Evolutionary conservation across 2,329 filamentous ascomycete genomes (phyloP).

Genomic region (Hortaea werneckii): DNA sequence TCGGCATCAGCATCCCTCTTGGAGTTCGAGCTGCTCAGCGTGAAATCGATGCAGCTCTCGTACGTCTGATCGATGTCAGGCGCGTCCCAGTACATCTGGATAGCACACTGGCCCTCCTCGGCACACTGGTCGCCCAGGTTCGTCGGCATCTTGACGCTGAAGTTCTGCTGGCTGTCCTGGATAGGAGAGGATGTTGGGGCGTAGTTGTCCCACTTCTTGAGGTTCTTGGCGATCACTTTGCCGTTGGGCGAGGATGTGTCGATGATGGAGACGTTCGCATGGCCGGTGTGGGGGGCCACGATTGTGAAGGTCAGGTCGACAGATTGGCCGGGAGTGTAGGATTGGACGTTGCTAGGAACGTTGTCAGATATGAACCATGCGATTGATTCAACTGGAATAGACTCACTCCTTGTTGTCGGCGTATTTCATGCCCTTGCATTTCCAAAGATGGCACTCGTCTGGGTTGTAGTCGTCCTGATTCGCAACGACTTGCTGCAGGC

Average conservation of each 20-base stretch:
- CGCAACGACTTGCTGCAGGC: conserved; percentile 39
- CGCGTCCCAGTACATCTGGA: conserved; percentile 56
- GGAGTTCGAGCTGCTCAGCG: background rate
- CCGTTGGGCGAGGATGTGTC: conserved; percentile 40
- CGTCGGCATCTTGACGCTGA: conserved; percentile 45
- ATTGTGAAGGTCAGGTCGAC: conserved; percentile 39
- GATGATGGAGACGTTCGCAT: conserved; percentile 50
- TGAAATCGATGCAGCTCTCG: conserved; percentile 53
- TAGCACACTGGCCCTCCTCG: conserved; percentile 41
- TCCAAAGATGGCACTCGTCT: conserved; percentile 16
- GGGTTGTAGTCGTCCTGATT: conserved; percentile 17
- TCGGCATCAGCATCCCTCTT: background rate
- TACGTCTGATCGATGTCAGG: conserved; percentile 49
- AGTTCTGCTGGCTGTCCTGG: conserved; percentile 37
- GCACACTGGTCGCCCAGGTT: conserved; percentile 38
- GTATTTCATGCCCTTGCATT: conserved; percentile 40
- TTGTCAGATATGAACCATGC: background rate
- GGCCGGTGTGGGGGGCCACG: conserved; percentile 44
- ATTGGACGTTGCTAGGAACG: conserved; percentile 34
- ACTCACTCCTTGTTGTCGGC: conserved; percentile 45
- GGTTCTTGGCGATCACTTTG: conserved; percentile 39
- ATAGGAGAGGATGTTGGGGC: conserved; percentile 38
- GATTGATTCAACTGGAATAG: background rate
- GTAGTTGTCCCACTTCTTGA: conserved; percentile 48
- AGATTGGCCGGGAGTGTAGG: conserved; percentile 41